Evolutionary conservation across 768 basidiomycete genomes (phyloP), one percentile per base, ranked within the genome.

Genomic region (Coprinellus aureogranulatus): DNA sequence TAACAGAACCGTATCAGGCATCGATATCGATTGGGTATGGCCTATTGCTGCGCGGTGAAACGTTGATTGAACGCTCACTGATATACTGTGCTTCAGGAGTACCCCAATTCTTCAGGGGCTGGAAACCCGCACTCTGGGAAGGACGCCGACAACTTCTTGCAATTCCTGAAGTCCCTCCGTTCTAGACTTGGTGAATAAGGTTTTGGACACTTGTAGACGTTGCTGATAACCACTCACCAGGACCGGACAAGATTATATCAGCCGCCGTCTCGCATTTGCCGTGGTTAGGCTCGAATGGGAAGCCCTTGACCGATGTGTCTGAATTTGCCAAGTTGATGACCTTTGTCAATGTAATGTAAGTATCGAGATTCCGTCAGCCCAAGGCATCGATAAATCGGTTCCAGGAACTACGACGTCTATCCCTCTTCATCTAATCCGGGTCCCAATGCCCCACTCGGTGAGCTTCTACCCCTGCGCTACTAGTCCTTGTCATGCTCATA

Each of bases 321-420:
- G 81, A 71, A 0, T 89, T 85, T 66, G 88, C 86, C 0, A 67
- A 75, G 1, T 75, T 83, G 37, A 74, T 90, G 69, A 84, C 82
- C 52, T 85, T 83, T 70, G 80, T 85, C 57, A 82, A 88, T 64
- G 81, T 89, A 65, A 89, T 88, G 86, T 77, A 54, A 52, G 72
- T 65, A 2, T 20, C 27, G 11, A 4, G 23, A 42, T 20, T 11
- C 59, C n/a, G 11, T 55, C 10, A 25, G 22, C 37, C 39, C 20
- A 11, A 12, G 75, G 2, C 3, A 30, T 34, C 23, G 16, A 6
- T 23, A 65, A 74, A 64, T 69, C 37, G 25, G 37, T 39, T 9
- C 25, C 64, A 87, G 88, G 88, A 89, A 89, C 70, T 89, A 90
- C 69, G 88, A 90, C 64, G 81, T 88, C 45, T 86, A 79, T 69